These are phyloP conservation scores for Sphaceloma murrayae DNA, from an alignment of 2,329 filamentous ascomycete species.

Conservation along the genomic window DNA sequence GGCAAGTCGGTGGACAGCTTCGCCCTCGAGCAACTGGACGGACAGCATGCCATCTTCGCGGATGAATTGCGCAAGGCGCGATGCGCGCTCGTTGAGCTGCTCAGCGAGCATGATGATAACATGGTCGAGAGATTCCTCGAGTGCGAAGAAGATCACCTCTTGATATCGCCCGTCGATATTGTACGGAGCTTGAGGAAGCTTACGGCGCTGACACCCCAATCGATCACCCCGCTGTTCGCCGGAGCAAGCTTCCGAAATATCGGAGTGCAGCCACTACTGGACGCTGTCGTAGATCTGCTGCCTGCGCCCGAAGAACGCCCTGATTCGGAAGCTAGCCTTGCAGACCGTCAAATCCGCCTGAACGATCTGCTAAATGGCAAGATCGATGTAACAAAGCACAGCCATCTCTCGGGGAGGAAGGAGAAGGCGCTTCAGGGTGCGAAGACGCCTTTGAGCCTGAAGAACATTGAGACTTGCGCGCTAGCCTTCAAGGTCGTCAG, in stretches of 20 bases:
- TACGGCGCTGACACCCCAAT: conserved; percentile 57
- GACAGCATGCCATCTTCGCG: conserved; percentile 42
- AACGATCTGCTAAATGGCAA: conserved; percentile 36
- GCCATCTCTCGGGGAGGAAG: conserved; percentile 17
- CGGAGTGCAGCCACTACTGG: conserved; percentile 82
- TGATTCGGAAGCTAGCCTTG: conserved; percentile 66
- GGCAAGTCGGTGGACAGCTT: conserved; percentile 48
- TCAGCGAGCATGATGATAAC: conserved; percentile 80
- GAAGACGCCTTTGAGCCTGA: conserved; percentile 31
- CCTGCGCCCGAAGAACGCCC: conserved; percentile 74
- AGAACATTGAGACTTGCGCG: conserved; percentile 59
- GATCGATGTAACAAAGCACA: conserved; percentile 18
- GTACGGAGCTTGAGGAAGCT: conserved; percentile 64
- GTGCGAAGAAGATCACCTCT: conserved; percentile 59
- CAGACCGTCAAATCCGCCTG: conserved; percentile 45
- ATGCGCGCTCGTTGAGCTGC: conserved; percentile 65
- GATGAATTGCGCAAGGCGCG: conserved; percentile 67
- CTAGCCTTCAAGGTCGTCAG: conserved; percentile 89
- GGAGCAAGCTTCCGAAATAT: conserved; percentile 91
- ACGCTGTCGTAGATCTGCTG: conserved; percentile 78
- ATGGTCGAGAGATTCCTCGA: conserved; percentile 81
- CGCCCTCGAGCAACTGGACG: conserved; percentile 44
- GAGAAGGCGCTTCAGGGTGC: conserved; percentile 17
- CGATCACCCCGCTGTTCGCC: conserved; percentile 77
- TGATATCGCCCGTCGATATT: conserved; percentile 57